Evolutionary conservation across 352 stramenopile species (phyloP), one percentile per base, ranked within the genome.

Genomic region (Phytophthora fragariaefolia): DNA sequence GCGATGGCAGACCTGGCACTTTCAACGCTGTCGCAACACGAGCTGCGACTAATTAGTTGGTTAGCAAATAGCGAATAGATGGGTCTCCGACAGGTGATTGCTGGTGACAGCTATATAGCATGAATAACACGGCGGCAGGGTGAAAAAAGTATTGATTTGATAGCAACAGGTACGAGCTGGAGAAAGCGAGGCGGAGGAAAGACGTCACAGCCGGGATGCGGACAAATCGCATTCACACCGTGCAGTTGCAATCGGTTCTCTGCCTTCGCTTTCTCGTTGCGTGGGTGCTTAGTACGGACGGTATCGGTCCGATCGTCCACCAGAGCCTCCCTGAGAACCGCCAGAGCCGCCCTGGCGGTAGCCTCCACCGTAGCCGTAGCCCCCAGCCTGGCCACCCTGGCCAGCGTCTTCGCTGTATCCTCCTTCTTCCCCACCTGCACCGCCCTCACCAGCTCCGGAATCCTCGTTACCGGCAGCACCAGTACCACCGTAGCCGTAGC

Each of bases 301-400:
- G 76, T 95, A 95, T 79, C 87, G 79, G 23, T 95, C 87, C 69
- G 87, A 91, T 57, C 85, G 79, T 27, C 81, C 81, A 42, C 80
- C 79, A 28, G 80, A 85, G 34, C 76, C 86, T 60, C 77, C 87
- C 70, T 81, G 81, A 42, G 63, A 73, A 30, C 69, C n/a, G n/a
- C n/a, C 70, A 56, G 70, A 50, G 50, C 79, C 70, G n/a, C 82
- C 83, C 64, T 89, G 85, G 51, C 81, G 82, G 52, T 92, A 92
- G 28, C 76, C 66, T 46, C 79, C 55, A 50, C 68, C 68, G 38
- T 80, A 79, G 13, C 75, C 78, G 22, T 79, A 82, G 42, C 57
- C 47, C 20, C 24, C 46, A 59, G 57, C 38, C 30, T 69, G 66
- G n/a, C 55, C 66, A 42, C 57, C 63, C 23, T 73, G 69, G 28